A percentile compares a stretch with the other conserved stretches of the same genome.
phyloP scores from a whole-genome alignment of 805 yeast species.

The Kuraishia piskuri region DNA sequence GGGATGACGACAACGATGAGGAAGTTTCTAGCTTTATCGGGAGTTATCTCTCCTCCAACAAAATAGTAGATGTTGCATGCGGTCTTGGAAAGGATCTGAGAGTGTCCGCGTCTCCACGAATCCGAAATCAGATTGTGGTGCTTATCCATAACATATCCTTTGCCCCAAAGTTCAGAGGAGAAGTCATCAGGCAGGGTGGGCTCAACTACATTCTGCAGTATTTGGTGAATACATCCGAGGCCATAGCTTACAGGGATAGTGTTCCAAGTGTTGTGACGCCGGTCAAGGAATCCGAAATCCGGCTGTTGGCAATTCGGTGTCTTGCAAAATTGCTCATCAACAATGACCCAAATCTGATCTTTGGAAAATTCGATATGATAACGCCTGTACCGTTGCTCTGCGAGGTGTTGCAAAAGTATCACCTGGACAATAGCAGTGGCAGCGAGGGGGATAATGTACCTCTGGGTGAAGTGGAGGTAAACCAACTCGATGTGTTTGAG shows the following conservation, averaged over 20 bases:
- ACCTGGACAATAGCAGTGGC: slow-evolving; percentile 13
- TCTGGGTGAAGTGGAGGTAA: slow-evolving; percentile 13
- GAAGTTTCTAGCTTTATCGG: slow-evolving; percentile 19
- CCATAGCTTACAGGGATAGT: slow-evolving; percentile 13
- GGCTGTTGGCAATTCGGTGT: slow-evolving; percentile 29
- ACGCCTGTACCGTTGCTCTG: slow-evolving; percentile 38
- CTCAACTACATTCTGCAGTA: slow-evolving; percentile 29
- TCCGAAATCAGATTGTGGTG: slow-evolving; percentile 21
- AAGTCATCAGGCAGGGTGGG: slow-evolving; percentile 39
- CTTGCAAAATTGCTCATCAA: slow-evolving; percentile 37
- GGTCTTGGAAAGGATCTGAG: slow-evolving; percentile 9
- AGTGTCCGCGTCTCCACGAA: slow-evolving; percentile 11
- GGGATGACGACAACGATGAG: slow-evolving; percentile 18
- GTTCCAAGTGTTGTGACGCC: slow-evolving; percentile 16
- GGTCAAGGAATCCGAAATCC: slow-evolving; percentile 11
- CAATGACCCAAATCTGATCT: slow-evolving; percentile 32
- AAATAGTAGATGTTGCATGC: slow-evolving; percentile 10
- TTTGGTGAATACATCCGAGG: slow-evolving; percentile 23
- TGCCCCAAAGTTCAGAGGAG: slow-evolving; percentile 19
- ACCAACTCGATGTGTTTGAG: slow-evolving; percentile 34
- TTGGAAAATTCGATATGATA: slow-evolving; percentile 28
- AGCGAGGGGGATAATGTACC: slow-evolving; percentile 8
- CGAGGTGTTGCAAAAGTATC: slow-evolving; percentile 36
- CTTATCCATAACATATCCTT: slow-evolving; percentile 27
- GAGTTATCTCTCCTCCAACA: slow-evolving; percentile 14